Conservation (phyloP, 2,329 filamentous ascomycete genomes). For the Claviceps monticola region DNA sequence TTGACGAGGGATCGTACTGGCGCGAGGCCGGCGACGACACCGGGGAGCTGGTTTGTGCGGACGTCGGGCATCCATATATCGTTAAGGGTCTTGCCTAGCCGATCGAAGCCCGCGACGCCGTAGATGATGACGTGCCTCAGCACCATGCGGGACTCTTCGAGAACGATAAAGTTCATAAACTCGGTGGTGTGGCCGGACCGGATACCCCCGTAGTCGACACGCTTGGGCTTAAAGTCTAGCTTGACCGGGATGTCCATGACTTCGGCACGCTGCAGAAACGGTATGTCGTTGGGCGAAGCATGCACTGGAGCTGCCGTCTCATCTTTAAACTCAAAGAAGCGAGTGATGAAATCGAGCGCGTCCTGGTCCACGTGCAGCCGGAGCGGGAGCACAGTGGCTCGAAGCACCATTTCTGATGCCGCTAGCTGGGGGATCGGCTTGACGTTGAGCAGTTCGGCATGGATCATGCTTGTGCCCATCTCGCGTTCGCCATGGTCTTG, state of each 20-base stretch:
- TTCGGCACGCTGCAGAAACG: slow-evolving; percentile 83
- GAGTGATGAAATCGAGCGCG: slow-evolving; percentile 87
- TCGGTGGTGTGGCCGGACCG: slow-evolving; percentile 90
- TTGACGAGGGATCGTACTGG: slow-evolving; percentile 85
- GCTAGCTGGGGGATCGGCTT: slow-evolving; percentile 72
- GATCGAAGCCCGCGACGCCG: slow-evolving; percentile 80
- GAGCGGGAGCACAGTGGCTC: slow-evolving; percentile 65
- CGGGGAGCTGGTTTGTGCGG: slow-evolving; percentile 73
- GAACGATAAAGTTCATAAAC: slow-evolving; percentile 95
- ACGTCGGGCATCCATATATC: slow-evolving; percentile 96
- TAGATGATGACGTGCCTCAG: slow-evolving; percentile 86
- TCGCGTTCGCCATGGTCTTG: slow-evolving; percentile 77
- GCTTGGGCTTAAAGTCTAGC: slow-evolving; percentile 92
- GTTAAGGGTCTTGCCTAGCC: slow-evolving; percentile 78
- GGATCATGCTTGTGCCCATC: slow-evolving; percentile 76
- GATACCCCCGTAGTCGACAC: slow-evolving; percentile 88
- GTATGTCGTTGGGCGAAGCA: slow-evolving; percentile 52
- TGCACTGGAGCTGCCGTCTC: slow-evolving; percentile 40
- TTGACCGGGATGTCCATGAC: slow-evolving; percentile 71
- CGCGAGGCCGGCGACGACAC: slow-evolving; percentile 76
- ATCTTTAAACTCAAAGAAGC: slow-evolving; percentile 97
- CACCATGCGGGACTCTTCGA: slow-evolving; percentile 78
- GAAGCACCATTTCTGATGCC: slow-evolving; percentile 79
- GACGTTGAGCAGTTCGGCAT: slow-evolving; percentile 77
- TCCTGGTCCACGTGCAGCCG: slow-evolving; percentile 94